A percentile compares a stretch with the other conserved stretches of the same genome.
These are phyloP conservation scores for Circinella umbellata DNA, from an alignment of 371 early-diverging fungal species.

Conservation along the genomic window DNA sequence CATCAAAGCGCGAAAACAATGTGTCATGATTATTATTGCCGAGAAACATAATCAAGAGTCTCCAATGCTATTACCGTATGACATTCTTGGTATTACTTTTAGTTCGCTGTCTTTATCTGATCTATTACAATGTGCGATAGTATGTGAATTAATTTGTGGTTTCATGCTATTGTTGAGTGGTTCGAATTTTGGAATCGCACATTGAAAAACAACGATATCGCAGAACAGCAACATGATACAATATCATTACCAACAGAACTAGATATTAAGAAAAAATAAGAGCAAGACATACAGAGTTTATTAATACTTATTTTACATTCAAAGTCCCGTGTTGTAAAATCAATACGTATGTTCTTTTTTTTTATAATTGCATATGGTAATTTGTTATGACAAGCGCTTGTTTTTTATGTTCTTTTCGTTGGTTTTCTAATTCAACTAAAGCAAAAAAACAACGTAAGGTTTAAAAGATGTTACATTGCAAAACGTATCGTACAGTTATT, in stretches of 20 bases:
- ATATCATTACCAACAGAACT: not conserved
- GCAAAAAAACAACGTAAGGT: not conserved
- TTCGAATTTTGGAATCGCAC: not conserved
- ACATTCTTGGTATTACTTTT: not conserved
- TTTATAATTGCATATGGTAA: too few relatives aligned
- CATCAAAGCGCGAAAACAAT: not conserved
- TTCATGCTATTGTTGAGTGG: slow-evolving; percentile 5
- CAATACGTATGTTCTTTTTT: not conserved
- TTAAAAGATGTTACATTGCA: not conserved
- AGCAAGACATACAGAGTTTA: not conserved
- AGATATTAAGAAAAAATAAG: not conserved
- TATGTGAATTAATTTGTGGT: slow-evolving; percentile 7
- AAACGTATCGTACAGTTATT: not conserved
- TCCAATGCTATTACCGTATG: not conserved
- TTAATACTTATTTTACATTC: not conserved
- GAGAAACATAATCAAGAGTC: not conserved
- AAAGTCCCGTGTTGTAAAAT: not conserved
- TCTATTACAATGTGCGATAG: not conserved
- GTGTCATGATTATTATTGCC: not conserved
- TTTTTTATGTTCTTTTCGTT: not conserved
- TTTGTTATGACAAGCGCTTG: not conserved
- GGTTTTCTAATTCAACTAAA: not conserved
- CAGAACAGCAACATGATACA: too few relatives aligned
- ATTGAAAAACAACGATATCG: too few relatives aligned
- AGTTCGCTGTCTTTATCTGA: not conserved